Evolutionary conservation across 495 filamentous ascomycete genomes (phyloP), one percentile per base, ranked within the genome.

Genomic region (Lasiosphaeria ovina): DNA sequence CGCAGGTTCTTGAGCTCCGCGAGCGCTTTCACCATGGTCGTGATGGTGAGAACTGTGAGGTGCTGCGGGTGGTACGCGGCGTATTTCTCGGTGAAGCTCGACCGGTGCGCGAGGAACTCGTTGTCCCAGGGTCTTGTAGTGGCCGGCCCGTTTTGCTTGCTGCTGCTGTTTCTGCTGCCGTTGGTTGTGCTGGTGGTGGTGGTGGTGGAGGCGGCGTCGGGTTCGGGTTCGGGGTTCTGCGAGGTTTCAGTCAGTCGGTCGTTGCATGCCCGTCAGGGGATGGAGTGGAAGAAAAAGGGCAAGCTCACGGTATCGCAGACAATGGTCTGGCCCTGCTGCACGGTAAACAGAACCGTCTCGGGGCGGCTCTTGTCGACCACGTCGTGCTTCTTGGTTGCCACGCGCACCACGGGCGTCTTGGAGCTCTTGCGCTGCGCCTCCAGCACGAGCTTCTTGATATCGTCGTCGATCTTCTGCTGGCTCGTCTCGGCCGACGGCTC

Each of bases 221-320:
- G 24, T 24, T 24, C 24, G 24, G 24, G 24, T 24, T 24, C 24
- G 1, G 24, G 24, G 24, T 24, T 24, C 24, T 24, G 24, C 24
- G 24, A 24, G 24, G 24, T 24, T 24, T 24, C 24, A 24, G 24
- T 24, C 24, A 24, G 24, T 24, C 24, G 24, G 24, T 24, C 24
- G 24, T 24, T 2, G 2, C 24, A 24, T 24, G 24, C 24, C 24
- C 24, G 24, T 24, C 24, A 36, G 44, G 35, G 31, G 24, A 35
- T 10, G 35, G 31, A 8, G 17, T 7, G 50, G 11, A 8, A 34
- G 55, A 34, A 34, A 24, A 48, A 40, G 44, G 4, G 5, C 5
- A 5, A 14, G 53, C 60, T 58, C 38, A 62, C 60, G 36, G 51
- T 48, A 49, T 62, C 60, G 56, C 60, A 62, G 34, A 62, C 36